A percentile compares a stretch with the other conserved stretches of the same genome.
phyloP scores from a whole-genome alignment of 805 yeast genomes.

The Candida andamanensis region DNA sequence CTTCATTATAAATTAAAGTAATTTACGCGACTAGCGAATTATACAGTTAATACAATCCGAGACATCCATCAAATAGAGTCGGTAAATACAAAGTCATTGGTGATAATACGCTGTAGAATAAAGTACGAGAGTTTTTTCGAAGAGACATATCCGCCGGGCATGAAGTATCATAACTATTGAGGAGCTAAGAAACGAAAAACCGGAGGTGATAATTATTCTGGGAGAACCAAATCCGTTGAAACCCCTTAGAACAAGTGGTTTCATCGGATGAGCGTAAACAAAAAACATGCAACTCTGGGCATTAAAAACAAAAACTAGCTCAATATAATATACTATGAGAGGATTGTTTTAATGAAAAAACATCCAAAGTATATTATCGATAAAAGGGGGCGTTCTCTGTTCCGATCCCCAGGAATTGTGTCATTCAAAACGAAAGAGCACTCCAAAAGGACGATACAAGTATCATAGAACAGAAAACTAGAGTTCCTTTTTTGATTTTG shows the following conservation, averaged over 20 bases:
- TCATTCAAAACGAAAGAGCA: slow-evolving; percentile 18
- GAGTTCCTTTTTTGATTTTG: slow-evolving; percentile 11
- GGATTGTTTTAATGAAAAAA: neutral
- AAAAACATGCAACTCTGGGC: slow-evolving; percentile 8
- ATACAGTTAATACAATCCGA: too few relatives aligned
- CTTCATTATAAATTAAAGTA: slow-evolving; percentile 16
- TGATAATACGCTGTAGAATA: too few relatives aligned
- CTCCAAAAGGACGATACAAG: slow-evolving; percentile 1
- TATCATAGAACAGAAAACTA: slow-evolving; percentile 4
- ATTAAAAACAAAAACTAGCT: slow-evolving; percentile 13
- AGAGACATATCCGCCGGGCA: slow-evolving; percentile 43
- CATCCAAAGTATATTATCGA: slow-evolving; percentile 4
- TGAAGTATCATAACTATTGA: slow-evolving; percentile 42
- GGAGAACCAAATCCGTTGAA: slow-evolving; percentile 19
- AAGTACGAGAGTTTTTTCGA: too few relatives aligned
- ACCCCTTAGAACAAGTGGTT: slow-evolving; percentile 8
- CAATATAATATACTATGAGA: slow-evolving; percentile 6
- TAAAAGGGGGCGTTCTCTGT: neutral
- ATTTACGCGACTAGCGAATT: too few relatives aligned
- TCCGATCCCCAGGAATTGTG: slow-evolving; percentile 2
- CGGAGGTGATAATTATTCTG: slow-evolving; percentile 35
- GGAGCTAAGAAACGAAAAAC: slow-evolving; percentile 41
- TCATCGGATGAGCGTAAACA: slow-evolving; percentile 4
- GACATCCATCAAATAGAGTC: too few relatives aligned
- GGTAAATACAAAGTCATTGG: too few relatives aligned